Evolutionary conservation across 2,329 filamentous ascomycete genomes (phyloP).

Genomic region (Calonectria multiphialidica): DNA sequence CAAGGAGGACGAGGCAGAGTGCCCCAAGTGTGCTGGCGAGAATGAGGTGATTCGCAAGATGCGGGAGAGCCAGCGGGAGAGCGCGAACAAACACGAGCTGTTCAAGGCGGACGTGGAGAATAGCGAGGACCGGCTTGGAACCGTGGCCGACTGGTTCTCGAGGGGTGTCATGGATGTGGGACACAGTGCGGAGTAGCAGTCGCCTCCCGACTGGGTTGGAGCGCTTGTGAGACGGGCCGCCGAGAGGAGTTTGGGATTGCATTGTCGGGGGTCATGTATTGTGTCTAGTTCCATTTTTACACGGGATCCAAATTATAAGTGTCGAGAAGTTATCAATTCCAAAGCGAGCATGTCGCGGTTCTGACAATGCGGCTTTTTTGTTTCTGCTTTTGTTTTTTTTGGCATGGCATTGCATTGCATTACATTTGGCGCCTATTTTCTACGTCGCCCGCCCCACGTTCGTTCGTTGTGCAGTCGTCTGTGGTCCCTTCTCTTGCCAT

Average conservation of each 20-base stretch:
- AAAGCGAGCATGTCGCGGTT: neutral
- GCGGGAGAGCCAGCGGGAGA: constrained; percentile 86
- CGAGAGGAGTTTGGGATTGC: constrained; percentile 36
- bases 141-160: constrained; percentile 94
- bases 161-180: constrained; percentile 84
- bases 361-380: neutral
- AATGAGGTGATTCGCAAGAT: constrained; percentile 93
- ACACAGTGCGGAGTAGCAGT: constrained; percentile 47
- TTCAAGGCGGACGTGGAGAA: constrained; percentile 84
- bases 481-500: neutral
- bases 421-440: neutral
- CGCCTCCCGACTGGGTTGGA: constrained; percentile 11
- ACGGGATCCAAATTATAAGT: constrained; percentile 16
- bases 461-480: too few species aligned
- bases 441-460: constrained; percentile 29
- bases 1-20: constrained; percentile 78
- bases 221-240: constrained; percentile 14
- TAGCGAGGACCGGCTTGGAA: constrained; percentile 88
- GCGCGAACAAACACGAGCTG: constrained; percentile 87
- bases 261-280: constrained; percentile 13
- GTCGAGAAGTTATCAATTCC: constrained; percentile 24
- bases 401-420: too few species aligned
- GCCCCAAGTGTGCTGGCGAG: constrained; percentile 84
- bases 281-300: constrained; percentile 6
- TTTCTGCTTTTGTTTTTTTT: too few species aligned